Base-by-base conservation (phyloP, 2,329 filamentous ascomycete genomes). In the Hypocreales sp. region DNA sequence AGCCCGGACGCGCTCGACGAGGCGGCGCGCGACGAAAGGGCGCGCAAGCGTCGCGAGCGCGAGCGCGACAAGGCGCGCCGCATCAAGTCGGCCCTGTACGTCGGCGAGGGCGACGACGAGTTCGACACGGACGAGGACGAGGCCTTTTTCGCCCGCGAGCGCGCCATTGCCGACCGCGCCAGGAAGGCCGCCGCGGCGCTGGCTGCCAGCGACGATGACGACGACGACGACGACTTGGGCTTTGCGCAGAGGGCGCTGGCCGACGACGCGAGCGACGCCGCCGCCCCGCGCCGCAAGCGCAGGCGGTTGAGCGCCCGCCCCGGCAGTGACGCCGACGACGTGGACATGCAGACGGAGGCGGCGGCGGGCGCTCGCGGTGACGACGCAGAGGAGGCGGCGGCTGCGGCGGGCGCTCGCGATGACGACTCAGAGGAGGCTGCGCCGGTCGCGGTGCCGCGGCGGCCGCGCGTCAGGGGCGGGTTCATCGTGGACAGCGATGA, bases 71-170 rank as follows among this genome's bases (percentile, higher is more conserved):
- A 84, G 51, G 65, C 72, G 26, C 61, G 62, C 18, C 79, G 78
- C 46, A 79, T 90, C 55, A 95, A 94, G 60, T 92, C 80, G 41
- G 74, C 76, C 15, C 54, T 87, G 21, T 87, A 74, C 41, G 79
- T 98, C 27, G 70, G 78, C 31, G 74, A 77, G 20, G 83, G 79
- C 38, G 90, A 95, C 46, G 90, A 95, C 28, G 84, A 93, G 39
- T 76, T 68, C n/a, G 83, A 93, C 42, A 72, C 67, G 19, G 82
- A 84, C 25, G 68, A 71, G 31, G 61, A 64, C 26, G 51, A 59
- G 14, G 72, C 68, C 13, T 94, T 94, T 53, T 94, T 87, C 51
- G 72, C 66, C 3, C 64, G 69, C 11, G 86, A 94, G 52, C 46
- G 47, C 3, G 51, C 49, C 11, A 61, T 77, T 33, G 61, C 79